A percentile compares a stretch with the other conserved stretches of the same genome.
Evolutionary conservation across 2,329 filamentous ascomycete genomes (phyloP).

Genomic region (Beauveria medogensis): DNA sequence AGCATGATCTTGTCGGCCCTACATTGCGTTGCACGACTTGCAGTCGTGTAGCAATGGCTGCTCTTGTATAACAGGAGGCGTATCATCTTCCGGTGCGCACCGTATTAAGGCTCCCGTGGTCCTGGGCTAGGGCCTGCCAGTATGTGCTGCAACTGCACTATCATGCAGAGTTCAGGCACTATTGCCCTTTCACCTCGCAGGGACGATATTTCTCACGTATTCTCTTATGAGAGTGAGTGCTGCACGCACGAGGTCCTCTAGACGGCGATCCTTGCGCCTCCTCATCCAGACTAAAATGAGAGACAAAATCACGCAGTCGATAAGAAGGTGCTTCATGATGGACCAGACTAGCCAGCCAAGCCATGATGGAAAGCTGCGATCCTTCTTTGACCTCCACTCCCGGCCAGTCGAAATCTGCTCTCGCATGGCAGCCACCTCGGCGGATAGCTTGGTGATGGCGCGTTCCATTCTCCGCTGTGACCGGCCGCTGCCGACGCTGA

Average conservation of each 20-base stretch:
- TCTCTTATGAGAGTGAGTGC: slow-evolving; percentile 49
- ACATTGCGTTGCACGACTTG: not conserved
- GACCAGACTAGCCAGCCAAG: slow-evolving; percentile 62
- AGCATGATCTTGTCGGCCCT: not conserved
- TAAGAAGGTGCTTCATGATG: slow-evolving; percentile 61
- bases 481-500: slow-evolving; percentile 34
- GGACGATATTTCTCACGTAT: slow-evolving; percentile 51
- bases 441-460: slow-evolving; percentile 79
- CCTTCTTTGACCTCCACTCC: slow-evolving; percentile 59
- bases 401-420: slow-evolving; percentile 79
- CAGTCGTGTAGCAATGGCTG: not conserved
- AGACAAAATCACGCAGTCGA: slow-evolving; percentile 60
- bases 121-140: no score
- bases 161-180: no score
- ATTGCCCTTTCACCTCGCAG: slow-evolving; percentile 38
- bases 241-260: slow-evolving; percentile 67
- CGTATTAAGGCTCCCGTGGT: not conserved
- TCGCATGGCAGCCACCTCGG: slow-evolving; percentile 82
- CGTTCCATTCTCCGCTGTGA: slow-evolving; percentile 81
- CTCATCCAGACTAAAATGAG: slow-evolving; percentile 66
- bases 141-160: not conserved
- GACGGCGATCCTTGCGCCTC: slow-evolving; percentile 57
- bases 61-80: not conserved
- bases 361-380: slow-evolving; percentile 61
- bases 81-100: not conserved